These are phyloP conservation scores for Smittium culicis DNA, from an alignment of 371 early-diverging fungal species.

Conservation along the genomic window DNA sequence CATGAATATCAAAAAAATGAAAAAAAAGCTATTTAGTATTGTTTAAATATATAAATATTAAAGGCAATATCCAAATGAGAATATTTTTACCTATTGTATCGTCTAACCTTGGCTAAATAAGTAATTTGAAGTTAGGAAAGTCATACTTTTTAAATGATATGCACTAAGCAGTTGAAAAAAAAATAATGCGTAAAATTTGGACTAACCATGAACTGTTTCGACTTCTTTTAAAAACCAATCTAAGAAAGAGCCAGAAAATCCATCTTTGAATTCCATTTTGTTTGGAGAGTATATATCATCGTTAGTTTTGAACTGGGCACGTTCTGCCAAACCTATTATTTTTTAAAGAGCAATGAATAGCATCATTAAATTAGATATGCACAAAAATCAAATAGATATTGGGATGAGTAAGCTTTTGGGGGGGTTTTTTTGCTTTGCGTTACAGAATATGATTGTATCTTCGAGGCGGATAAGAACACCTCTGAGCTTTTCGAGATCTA, in stretches of 20 bases:
- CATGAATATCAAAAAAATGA: conserved; percentile 7
- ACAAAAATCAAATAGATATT: background rate
- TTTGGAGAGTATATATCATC: conserved; percentile 54
- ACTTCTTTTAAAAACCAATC: conserved; percentile 79
- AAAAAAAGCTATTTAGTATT: conserved; percentile 8
- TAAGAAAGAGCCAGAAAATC: conserved; percentile 65
- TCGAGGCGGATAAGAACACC: conserved; percentile 71
- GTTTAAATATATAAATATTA: background rate
- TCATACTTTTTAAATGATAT: no score
- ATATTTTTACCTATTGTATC: background rate
- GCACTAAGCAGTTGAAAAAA: no score
- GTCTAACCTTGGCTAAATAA: conserved; percentile 33
- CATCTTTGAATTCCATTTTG: conserved; percentile 43
- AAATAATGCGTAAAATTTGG: no score
- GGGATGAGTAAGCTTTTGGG: background rate
- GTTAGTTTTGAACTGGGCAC: conserved; percentile 82
- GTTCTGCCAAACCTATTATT: conserved; percentile 64
- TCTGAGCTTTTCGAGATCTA: conserved; percentile 43
- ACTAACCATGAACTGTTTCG: conserved; percentile 73
- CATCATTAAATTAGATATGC: background rate
- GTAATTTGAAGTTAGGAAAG: no score
- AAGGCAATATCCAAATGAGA: background rate
- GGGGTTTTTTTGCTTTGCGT: no score
- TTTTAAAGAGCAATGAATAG: background rate
- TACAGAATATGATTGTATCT: conserved; percentile 91